Evolutionary conservation across 768 basidiomycete species (phyloP).

Genomic region (Tremella mesenterica): DNA sequence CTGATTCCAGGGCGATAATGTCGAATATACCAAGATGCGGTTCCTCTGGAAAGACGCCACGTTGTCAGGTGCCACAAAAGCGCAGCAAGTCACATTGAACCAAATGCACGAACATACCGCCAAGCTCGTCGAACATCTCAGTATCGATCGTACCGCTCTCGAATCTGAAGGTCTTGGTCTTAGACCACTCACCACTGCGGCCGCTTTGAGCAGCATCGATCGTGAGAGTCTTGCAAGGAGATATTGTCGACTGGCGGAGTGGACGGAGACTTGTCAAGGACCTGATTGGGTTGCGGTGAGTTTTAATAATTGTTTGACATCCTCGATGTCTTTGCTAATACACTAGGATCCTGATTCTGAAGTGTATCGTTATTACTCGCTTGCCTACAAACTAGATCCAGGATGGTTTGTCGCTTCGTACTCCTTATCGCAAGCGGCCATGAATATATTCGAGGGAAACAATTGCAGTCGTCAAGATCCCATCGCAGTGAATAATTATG

Average conservation of each 20-base stretch:
- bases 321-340: not conserved
- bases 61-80: conserved; percentile 3
- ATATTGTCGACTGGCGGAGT: conserved; percentile 31
- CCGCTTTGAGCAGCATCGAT: not conserved
- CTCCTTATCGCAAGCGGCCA: conserved; percentile 24
- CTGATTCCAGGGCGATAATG: conserved; percentile 33
- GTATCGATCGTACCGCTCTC: conserved; percentile 9
- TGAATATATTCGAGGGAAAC: conserved; percentile 32
- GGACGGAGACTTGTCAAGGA: conserved; percentile 30
- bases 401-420: conserved; percentile 30
- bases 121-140: conserved; percentile 11
- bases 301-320: not conserved
- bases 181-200: conserved; percentile 10
- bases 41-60: conserved; percentile 37
- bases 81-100: conserved; percentile 9
- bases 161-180: conserved; percentile 26
- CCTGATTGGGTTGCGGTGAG: conserved; percentile 30
- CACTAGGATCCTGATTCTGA: conserved; percentile 26
- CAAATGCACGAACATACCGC: conserved; percentile 21
- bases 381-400: conserved; percentile 31
- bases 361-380: conserved; percentile 30
- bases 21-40: conserved; percentile 34
- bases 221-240: conserved; percentile 23
- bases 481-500: conserved; percentile 29
- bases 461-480: conserved; percentile 13